phyloP scores from a whole-genome alignment of 2,329 filamentous ascomycete species.

The Meredithiella fracta region DNA sequence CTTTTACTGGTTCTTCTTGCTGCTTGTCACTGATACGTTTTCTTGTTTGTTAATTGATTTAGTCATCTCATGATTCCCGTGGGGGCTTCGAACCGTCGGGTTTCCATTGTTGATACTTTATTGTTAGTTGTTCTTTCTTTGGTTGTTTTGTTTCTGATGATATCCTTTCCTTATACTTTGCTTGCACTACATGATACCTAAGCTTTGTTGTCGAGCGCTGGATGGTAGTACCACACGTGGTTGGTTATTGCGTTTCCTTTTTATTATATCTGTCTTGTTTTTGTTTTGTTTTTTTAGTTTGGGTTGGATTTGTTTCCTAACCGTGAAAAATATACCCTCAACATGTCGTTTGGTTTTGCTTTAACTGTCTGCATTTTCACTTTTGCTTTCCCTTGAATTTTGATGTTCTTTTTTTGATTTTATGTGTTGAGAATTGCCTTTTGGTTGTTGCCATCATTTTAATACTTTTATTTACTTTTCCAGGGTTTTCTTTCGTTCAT shows the following conservation, averaged over 20 bases:
- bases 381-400: neutral
- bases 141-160: conserved; percentile 6
- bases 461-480: too few relatives aligned
- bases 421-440: too few relatives aligned
- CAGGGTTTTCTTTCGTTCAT: too few relatives aligned
- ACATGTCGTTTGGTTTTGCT: neutral
- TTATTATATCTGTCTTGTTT: too few relatives aligned
- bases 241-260: neutral
- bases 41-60: neutral
- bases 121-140: conserved; percentile 7
- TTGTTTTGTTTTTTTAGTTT: conserved; percentile 5
- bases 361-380: neutral
- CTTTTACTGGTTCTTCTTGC: conserved; percentile 2
- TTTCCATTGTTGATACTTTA: conserved; percentile 1
- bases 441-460: too few relatives aligned
- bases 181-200: neutral
- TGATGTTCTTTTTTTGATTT: neutral
- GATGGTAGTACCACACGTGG: too few relatives aligned
- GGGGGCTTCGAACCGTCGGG: too few relatives aligned
- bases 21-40: neutral
- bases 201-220: neutral
- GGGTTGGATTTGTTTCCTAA: conserved; percentile 3
- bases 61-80: neutral
- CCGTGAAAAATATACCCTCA: conserved; percentile 13
- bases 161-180: neutral